Evolutionary conservation across 495 filamentous ascomycete species (phyloP).

Genomic region (Hypoxylon intermedium): DNA sequence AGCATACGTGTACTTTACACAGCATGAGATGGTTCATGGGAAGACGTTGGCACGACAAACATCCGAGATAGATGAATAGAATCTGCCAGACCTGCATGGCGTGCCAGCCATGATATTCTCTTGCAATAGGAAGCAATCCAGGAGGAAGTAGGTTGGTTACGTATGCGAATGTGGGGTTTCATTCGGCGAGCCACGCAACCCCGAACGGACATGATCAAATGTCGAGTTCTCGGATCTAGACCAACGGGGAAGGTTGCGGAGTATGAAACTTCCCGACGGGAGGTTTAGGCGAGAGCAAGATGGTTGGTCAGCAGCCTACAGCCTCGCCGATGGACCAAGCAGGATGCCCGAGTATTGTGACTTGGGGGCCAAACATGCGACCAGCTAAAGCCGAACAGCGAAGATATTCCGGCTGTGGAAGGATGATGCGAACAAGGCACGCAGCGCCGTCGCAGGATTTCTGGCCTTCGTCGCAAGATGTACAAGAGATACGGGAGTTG

Average conservation of each 20-base stretch:
- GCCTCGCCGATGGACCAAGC: conserved; percentile 7
- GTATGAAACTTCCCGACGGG: background rate
- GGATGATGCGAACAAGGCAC: conserved; percentile 13
- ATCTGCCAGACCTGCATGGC: conserved; percentile 1
- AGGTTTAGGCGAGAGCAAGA: background rate
- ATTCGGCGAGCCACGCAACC: background rate
- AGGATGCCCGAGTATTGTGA: background rate
- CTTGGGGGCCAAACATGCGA: conserved; percentile 22
- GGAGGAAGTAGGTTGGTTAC: background rate
- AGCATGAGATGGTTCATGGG: too few species aligned
- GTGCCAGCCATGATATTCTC: background rate
- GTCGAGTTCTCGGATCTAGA: background rate
- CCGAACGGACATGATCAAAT: background rate
- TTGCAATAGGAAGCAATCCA: background rate
- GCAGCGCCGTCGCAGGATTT: background rate
- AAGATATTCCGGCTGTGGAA: conserved; percentile 12
- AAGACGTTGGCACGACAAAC: background rate
- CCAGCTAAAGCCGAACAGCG: background rate
- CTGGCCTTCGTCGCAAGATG: background rate
- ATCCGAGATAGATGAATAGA: background rate
- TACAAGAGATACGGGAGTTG: background rate
- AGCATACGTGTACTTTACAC: too few species aligned
- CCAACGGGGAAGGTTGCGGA: background rate
- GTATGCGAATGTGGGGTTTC: background rate
- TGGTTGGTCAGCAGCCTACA: background rate